These are phyloP conservation scores for Heterococcus sp. DNA, from an alignment of 108 stramenopile genomes.

Conservation along the genomic window DNA sequence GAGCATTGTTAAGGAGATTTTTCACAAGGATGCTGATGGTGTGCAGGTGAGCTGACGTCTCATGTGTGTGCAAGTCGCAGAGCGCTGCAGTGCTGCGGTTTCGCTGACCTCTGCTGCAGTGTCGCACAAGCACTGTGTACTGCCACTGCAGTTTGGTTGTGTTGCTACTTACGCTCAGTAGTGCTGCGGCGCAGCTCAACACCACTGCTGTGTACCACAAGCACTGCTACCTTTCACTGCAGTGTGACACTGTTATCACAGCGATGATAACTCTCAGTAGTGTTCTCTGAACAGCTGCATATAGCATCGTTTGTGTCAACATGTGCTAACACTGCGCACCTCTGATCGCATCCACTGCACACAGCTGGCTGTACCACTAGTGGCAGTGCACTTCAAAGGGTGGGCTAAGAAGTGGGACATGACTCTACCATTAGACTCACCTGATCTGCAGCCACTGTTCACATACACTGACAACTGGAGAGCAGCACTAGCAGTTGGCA, in stretches of 20 bases:
- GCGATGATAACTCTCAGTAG: too few relatives aligned
- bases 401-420: constrained; percentile 40
- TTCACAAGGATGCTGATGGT: neutral
- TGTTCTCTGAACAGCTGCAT: too few relatives aligned
- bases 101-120: neutral
- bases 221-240: neutral
- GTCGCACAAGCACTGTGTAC: neutral
- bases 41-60: too few relatives aligned
- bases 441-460: constrained; percentile 30
- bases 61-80: too few relatives aligned
- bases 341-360: too few relatives aligned
- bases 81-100: neutral
- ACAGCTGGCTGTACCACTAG: too few relatives aligned
- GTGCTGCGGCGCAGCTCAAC: neutral
- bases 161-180: neutral
- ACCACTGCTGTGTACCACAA: neutral
- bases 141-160: neutral
- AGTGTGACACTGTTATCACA: too few relatives aligned
- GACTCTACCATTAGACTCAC: neutral
- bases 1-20: neutral
- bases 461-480: constrained; percentile 36
- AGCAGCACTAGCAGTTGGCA: neutral
- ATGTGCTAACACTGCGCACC: too few relatives aligned
- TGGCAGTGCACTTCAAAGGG: constrained; percentile 30
- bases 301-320: too few relatives aligned